Evolutionary conservation across 768 basidiomycete genomes (phyloP).

Genomic region (Xanthoconium purpureum): DNA sequence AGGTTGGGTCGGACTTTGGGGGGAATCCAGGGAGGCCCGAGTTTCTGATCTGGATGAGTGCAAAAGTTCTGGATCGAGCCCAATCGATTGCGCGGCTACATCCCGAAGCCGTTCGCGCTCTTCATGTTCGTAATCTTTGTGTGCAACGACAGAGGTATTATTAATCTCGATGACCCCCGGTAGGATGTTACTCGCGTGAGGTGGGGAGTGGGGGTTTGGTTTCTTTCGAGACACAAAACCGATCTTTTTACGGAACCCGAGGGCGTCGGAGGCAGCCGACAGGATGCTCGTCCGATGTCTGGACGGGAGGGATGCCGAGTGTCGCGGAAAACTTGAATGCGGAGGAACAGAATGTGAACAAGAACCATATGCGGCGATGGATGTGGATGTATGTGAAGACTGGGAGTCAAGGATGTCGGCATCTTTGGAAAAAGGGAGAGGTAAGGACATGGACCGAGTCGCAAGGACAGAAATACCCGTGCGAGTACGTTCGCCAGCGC

Average conservation of each 20-base stretch:
- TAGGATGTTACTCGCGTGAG: constrained; percentile 42
- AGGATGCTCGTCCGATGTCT: constrained; percentile 45
- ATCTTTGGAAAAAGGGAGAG: constrained; percentile 11
- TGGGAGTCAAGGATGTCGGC: constrained; percentile 13
- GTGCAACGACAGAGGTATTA: constrained; percentile 12
- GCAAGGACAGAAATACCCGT: neutral
- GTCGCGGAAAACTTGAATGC: constrained; percentile 3
- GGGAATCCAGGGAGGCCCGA: constrained; percentile 18
- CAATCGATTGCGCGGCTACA: constrained; percentile 74
- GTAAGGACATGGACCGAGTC: constrained; percentile 3
- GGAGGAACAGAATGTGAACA: constrained; percentile 6
- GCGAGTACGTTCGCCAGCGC: neutral
- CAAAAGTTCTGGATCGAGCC: constrained; percentile 55
- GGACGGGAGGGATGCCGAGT: constrained; percentile 20
- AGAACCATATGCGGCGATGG: constrained; percentile 10
- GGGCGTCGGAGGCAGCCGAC: constrained; percentile 51
- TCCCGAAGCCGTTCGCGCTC: constrained; percentile 75
- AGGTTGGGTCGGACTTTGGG: constrained; percentile 7
- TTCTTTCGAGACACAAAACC: constrained; percentile 41
- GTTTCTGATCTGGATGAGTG: constrained; percentile 30
- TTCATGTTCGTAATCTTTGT: constrained; percentile 57
- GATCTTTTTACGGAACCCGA: constrained; percentile 44
- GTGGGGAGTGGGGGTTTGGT: constrained; percentile 22
- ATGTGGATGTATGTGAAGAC: constrained; percentile 14
- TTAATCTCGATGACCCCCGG: constrained; percentile 75